These are phyloP conservation scores for Wickerhamiella allomyrinae DNA, from an alignment of 805 yeast species.

Conservation along the genomic window DNA sequence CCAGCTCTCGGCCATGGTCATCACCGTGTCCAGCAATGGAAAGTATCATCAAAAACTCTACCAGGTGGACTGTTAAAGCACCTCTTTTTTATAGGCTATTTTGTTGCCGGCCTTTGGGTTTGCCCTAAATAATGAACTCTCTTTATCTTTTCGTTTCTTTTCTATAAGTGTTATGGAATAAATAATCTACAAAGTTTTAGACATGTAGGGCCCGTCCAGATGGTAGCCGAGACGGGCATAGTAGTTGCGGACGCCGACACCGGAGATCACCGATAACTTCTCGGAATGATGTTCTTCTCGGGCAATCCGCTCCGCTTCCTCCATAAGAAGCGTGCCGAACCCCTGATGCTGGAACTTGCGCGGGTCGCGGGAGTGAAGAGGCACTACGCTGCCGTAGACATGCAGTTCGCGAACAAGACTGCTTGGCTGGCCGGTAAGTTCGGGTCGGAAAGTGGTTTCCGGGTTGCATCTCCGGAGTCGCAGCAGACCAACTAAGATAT, in stretches of 20 bases:
- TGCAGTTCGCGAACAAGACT: conserved; percentile 94
- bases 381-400: conserved; percentile 95
- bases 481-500: conserved; percentile 80
- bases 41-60: conserved; percentile 19
- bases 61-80: conserved; percentile 19
- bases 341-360: conserved; percentile 98
- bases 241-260: conserved; percentile 95
- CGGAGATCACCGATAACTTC: conserved; percentile 87
- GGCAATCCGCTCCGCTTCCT: conserved; percentile 94
- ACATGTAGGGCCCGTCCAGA: conserved; percentile 95
- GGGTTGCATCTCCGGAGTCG: conserved; percentile 80
- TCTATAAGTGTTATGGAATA: neutral
- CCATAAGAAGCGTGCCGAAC: conserved; percentile 93
- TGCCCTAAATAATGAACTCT: too few species aligned
- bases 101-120: too few species aligned
- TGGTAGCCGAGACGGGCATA: conserved; percentile 83
- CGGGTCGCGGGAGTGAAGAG: conserved; percentile 91
- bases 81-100: too few species aligned
- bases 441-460: conserved; percentile 81
- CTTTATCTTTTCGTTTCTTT: too few species aligned
- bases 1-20: conserved; percentile 45
- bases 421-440: conserved; percentile 67
- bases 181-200: conserved; percentile 39
- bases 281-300: conserved; percentile 85
- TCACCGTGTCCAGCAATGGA: conserved; percentile 22